phyloP scores from a whole-genome alignment of 176 grass and related monocot species.

The Avena sativa region DNA sequence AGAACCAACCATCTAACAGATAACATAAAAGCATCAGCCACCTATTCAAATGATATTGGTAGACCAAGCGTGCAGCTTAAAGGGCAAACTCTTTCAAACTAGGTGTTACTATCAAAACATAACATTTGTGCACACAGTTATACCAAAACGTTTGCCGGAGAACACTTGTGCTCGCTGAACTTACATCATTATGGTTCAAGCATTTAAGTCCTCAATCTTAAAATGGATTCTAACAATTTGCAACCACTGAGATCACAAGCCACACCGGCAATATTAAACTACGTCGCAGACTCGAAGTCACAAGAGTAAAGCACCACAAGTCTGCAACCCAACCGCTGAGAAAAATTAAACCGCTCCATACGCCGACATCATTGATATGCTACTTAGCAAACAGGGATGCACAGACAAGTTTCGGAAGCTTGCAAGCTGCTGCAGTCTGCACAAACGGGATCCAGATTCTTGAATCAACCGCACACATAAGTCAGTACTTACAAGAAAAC shows the following conservation, averaged over 20 bases:
- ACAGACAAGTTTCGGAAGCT: background rate
- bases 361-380: background rate
- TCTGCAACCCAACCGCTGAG: background rate
- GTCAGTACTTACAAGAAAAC: background rate
- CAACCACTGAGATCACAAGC: background rate
- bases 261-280: background rate
- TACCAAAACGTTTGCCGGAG: background rate
- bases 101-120: background rate
- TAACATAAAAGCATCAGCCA: conserved; percentile 27
- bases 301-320: background rate
- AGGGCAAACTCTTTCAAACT: background rate
- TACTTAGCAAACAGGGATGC: background rate
- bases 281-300: background rate
- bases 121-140: background rate
- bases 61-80: background rate
- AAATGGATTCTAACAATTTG: background rate
- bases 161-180: background rate
- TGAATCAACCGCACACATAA: background rate
- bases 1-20: background rate
- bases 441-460: conserved; percentile 1
- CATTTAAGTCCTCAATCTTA: background rate
- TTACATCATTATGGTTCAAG: background rate
- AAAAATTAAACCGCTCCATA: background rate
- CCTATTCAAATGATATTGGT: conserved; percentile 3
- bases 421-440: background rate